A percentile compares a stretch with the other conserved stretches of the same genome.
Conservation (phyloP, 331 rosid genomes). For the Spiraea crenata region DNA sequence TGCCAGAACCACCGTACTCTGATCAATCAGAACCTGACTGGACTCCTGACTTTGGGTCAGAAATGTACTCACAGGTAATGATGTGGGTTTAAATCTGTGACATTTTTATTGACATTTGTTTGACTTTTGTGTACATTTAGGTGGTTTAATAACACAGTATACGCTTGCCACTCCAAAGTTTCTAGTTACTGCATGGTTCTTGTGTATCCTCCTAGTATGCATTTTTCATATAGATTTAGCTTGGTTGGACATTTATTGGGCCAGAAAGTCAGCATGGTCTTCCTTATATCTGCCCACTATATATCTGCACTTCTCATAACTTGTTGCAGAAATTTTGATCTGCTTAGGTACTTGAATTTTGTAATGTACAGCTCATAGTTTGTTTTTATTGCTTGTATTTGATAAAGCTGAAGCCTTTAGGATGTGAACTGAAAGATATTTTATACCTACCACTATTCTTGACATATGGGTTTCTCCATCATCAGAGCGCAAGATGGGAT, state of each 20-base stretch:
- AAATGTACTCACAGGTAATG: conserved; percentile 57
- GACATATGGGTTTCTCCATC: neutral
- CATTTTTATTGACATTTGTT: neutral
- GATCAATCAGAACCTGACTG: conserved; percentile 57
- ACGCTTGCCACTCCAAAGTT: neutral
- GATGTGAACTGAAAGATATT: neutral
- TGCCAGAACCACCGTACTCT: conserved; percentile 56
- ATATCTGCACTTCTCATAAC: neutral
- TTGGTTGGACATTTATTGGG: neutral
- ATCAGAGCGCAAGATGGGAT: neutral
- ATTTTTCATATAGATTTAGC: neutral
- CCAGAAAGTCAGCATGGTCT: neutral
- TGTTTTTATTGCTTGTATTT: neutral
- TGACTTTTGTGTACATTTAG: neutral
- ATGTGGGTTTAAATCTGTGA: neutral
- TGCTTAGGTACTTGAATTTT: neutral
- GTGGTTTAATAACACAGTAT: neutral
- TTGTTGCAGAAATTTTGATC: neutral
- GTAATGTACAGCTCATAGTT: neutral
- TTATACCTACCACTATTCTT: neutral
- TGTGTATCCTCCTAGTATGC: neutral
- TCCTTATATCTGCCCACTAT: neutral
- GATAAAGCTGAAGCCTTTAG: neutral
- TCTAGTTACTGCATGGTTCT: neutral
- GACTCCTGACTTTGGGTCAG: conserved; percentile 50